Evolutionary conservation across 2,329 filamentous ascomycete species (phyloP).

Genomic region (Aspergillus arachidicola): DNA sequence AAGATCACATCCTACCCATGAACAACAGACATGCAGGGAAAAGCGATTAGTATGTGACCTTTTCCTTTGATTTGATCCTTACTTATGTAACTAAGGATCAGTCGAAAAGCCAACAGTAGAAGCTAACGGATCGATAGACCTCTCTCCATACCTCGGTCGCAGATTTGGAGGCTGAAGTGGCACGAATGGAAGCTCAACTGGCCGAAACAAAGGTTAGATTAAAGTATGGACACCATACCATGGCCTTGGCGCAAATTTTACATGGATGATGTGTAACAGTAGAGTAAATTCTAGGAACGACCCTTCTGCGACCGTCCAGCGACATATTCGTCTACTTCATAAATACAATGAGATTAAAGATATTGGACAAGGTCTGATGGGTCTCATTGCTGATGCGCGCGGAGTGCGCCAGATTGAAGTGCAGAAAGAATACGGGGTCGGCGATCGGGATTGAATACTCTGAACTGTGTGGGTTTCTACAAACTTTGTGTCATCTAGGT

Average conservation of each 20-base stretch:
- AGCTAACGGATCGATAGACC: conserved; percentile 23
- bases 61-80: neutral
- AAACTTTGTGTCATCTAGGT: neutral
- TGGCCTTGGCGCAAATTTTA: neutral
- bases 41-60: conserved; percentile 30
- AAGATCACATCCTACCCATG: neutral
- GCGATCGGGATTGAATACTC: conserved; percentile 36
- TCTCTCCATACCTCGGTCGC: conserved; percentile 29
- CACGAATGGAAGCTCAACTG: conserved; percentile 38
- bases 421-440: conserved; percentile 43
- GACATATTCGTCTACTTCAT: conserved; percentile 67
- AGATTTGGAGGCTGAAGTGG: conserved; percentile 52
- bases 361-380: conserved; percentile 66
- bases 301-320: conserved; percentile 58
- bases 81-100: neutral
- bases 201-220: conserved; percentile 37
- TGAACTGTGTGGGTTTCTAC: neutral
- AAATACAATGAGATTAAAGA: conserved; percentile 74
- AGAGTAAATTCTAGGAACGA: conserved; percentile 31
- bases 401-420: conserved; percentile 56
- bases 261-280: neutral
- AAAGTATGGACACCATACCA: conserved; percentile 30
- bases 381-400: conserved; percentile 66
- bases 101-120: conserved; percentile 11
- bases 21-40: conserved; percentile 21